phyloP scores from a whole-genome alignment of 2,329 filamentous ascomycete genomes.

The Metarhizium anisopliae region DNA sequence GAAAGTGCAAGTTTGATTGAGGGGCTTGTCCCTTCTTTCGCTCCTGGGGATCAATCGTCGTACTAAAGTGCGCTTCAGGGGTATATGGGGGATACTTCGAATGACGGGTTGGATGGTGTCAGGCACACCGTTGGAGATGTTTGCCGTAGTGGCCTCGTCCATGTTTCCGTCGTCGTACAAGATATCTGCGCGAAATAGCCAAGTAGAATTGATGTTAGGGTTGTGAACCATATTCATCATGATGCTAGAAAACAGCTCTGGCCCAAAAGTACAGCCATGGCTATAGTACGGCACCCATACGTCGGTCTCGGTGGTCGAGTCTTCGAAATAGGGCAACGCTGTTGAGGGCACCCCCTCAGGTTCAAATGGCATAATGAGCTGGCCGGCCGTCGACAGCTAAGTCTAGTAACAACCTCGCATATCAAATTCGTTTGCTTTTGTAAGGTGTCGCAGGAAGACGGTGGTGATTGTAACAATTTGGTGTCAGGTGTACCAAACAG shows the following conservation, averaged over 20 bases:
- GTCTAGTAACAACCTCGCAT: neutral
- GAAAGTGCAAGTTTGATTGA: slow-evolving; percentile 78
- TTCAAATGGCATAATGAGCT: slow-evolving; percentile 15
- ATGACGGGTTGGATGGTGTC: slow-evolving; percentile 3
- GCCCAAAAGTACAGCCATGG: slow-evolving; percentile 52
- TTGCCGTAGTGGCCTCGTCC: slow-evolving; percentile 7
- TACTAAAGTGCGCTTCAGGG: slow-evolving; percentile 56
- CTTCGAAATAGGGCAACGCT: slow-evolving; percentile 18
- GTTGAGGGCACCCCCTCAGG: slow-evolving; percentile 19
- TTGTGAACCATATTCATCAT: slow-evolving; percentile 71
- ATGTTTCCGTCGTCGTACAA: slow-evolving; percentile 30
- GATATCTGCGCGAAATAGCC: slow-evolving; percentile 72
- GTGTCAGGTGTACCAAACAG: too few species aligned
- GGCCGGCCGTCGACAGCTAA: neutral
- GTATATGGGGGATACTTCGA: slow-evolving; percentile 16
- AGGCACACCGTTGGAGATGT: neutral
- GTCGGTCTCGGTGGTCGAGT: slow-evolving; percentile 10
- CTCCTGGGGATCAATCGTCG: slow-evolving; percentile 77
- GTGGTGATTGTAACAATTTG: too few species aligned
- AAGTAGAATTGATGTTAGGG: slow-evolving; percentile 70
- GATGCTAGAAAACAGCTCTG: slow-evolving; percentile 53
- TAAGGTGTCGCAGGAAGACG: too few species aligned
- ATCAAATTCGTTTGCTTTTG: neutral
- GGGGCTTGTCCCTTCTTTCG: slow-evolving; percentile 59
- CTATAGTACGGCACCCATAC: slow-evolving; percentile 46